Evolutionary conservation across 1,284 basidiomycete species (phyloP).

Genomic region (Somion occarium): DNA sequence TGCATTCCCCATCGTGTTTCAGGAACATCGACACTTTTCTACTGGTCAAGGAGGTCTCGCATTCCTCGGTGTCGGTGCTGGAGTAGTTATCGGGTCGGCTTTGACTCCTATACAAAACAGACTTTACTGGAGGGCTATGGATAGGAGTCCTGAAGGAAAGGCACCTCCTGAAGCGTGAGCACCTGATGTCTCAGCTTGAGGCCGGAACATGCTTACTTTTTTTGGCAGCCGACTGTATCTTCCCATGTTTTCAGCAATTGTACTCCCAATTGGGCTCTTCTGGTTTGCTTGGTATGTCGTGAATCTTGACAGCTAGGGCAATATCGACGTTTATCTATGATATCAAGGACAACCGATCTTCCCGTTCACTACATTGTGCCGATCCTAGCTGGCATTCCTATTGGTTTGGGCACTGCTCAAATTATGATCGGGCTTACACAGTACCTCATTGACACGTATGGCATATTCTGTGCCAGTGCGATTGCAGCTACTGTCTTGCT

Average conservation of each 20-base stretch:
- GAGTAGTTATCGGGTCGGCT: conserved; percentile 49
- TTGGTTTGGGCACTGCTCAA: conserved; percentile 57
- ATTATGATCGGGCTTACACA: conserved; percentile 55
- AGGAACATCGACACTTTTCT: conserved; percentile 53
- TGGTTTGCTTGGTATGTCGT: conserved; percentile 61
- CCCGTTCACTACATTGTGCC: conserved; percentile 59
- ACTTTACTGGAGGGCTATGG: conserved; percentile 50
- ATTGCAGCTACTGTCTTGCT: conserved; percentile 68
- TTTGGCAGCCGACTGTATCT: conserved; percentile 50
- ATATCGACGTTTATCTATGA: background rate
- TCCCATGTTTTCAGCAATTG: conserved; percentile 48
- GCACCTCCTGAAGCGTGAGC: conserved; percentile 60
- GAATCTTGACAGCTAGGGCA: conserved; percentile 19
- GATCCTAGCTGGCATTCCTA: conserved; percentile 57
- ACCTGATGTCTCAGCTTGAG: background rate
- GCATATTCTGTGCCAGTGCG: conserved; percentile 60
- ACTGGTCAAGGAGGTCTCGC: conserved; percentile 57
- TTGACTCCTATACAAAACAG: conserved; percentile 52
- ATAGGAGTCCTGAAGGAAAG: conserved; percentile 42
- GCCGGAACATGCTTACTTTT: conserved; percentile 10
- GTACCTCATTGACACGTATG: conserved; percentile 66
- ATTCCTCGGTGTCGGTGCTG: conserved; percentile 62
- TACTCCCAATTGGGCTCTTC: conserved; percentile 59
- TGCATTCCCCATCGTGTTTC: conserved; percentile 60
- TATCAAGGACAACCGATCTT: conserved; percentile 55